Evolutionary conservation across 805 yeast genomes (phyloP), one percentile per base, ranked within the genome.

Genomic region (Jamesozyma piceae): DNA sequence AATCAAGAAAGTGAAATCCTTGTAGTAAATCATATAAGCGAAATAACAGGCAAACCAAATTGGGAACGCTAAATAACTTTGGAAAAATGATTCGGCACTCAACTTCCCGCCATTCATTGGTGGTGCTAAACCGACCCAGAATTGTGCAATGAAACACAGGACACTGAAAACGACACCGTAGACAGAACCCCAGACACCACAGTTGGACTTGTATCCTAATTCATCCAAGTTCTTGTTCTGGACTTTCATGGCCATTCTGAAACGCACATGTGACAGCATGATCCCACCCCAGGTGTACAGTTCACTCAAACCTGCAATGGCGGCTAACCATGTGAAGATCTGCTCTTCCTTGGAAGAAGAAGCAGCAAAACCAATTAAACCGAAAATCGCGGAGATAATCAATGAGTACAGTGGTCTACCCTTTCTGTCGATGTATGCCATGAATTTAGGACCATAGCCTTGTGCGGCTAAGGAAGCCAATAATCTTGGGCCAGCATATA

Each of bases 401-500:
- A 78, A 63, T n/a, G 82, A 78, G 34, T 70, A 67, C 35, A 75
- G 59, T 15, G 86, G 86, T 55, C 81, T 71, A 38, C 82, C 81
- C 35, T 67, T 59, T 51, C 72, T 69, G 60, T 78, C 82, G 43
- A 77, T 67, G 49, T 73, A 74, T 39, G 71, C 74, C 49, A 73
- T 54, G 53, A 45, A 56, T 46, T 62, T 60, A 52, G 89, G 89
- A 38, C 78, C 82, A 53, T 75, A 73, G 9, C 85, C 84, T 62
- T 80, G 84, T 45, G 77, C 78, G 15, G 87, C 80, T 53, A 82
- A 65, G 19, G 85, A 74, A 41, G 77, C 78, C 42, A 82, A 56
- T 9, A 86, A 71, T 69, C 90, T 74, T 39, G 88, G 80, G 47
- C 80, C 74, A n/a, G 81, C 84, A 58, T 72, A 82, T 34, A 81